Conservation (phyloP, 805 yeast species). For the Saccharomycopsis sp. region DNA sequence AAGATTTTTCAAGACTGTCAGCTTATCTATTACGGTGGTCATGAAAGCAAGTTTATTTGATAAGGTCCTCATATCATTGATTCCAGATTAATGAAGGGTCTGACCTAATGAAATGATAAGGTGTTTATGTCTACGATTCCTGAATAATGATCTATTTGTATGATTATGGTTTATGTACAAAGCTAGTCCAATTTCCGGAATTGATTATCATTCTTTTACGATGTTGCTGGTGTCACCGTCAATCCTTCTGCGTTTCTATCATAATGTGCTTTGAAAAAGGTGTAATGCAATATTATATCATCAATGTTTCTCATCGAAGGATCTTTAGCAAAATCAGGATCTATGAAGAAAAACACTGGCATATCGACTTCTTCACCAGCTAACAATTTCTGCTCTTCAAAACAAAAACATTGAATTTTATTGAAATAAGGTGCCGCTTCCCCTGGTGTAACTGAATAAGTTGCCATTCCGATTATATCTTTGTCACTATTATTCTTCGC, state of each 20-base stretch:
- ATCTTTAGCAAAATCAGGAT: constrained; percentile 90
- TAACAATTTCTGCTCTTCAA: constrained; percentile 87
- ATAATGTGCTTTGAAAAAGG: constrained; percentile 67
- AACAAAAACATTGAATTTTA: constrained; percentile 96
- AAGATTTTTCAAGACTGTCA: no score
- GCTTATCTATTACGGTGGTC: no score
- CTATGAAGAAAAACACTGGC: constrained; percentile 97
- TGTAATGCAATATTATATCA: constrained; percentile 84
- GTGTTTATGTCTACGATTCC: no score
- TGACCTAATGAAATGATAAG: no score
- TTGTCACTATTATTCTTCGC: constrained; percentile 81
- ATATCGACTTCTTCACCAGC: constrained; percentile 98
- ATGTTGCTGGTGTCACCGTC: constrained; percentile 25
- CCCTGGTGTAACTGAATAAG: constrained; percentile 93
- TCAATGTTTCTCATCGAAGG: constrained; percentile 88
- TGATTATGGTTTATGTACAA: no score
- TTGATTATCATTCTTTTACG: no score
- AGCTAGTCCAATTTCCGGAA: no score
- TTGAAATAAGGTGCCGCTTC: constrained; percentile 94
- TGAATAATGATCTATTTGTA: no score
- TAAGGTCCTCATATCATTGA: no score
- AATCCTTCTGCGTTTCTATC: constrained; percentile 32
- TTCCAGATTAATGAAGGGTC: no score
- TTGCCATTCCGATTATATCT: constrained; percentile 97
- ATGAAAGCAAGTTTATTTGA: no score